Evolutionary conservation across 2,329 filamentous ascomycete species (phyloP).

Genomic region (Ophiostoma novo-ulmi): DNA sequence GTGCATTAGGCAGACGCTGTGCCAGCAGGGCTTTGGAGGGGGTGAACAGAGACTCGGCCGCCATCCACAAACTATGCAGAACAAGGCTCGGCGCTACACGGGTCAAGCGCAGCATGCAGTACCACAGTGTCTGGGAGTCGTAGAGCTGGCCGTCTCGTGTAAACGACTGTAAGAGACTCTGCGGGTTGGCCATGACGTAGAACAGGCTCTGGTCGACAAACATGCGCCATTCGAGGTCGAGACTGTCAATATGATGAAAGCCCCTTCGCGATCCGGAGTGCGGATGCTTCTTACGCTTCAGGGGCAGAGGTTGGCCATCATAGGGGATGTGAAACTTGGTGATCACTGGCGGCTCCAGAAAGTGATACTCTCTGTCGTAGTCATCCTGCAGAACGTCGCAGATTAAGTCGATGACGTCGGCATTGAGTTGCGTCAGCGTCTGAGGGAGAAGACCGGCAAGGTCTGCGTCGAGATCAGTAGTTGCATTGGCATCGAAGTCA

Average conservation of each 20-base stretch:
- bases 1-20: constrained; percentile 37
- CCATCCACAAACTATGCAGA: constrained; percentile 61
- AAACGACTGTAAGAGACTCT: constrained; percentile 53
- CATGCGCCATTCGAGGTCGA: constrained; percentile 43
- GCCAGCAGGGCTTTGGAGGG: constrained; percentile 45
- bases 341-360: constrained; percentile 40
- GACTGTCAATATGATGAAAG: constrained; percentile 23
- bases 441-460: constrained; percentile 48
- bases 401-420: constrained; percentile 55
- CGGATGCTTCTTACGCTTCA: constrained; percentile 37
- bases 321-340: constrained; percentile 31
- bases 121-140: constrained; percentile 59
- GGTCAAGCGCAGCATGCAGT: constrained; percentile 57
- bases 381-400: constrained; percentile 57
- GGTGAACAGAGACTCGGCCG: constrained; percentile 53
- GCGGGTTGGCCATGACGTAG: constrained; percentile 55
- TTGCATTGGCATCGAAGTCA: background rate
- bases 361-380: constrained; percentile 46
- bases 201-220: constrained; percentile 63
- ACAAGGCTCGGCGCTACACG: constrained; percentile 54
- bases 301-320: constrained; percentile 31
- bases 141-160: constrained; percentile 47
- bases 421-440: constrained; percentile 49
- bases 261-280: background rate
- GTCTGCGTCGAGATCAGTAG: constrained; percentile 29